These are phyloP conservation scores for Vitis rupestris DNA, from an alignment of 164 flowering plant species.

Conservation along the genomic window DNA sequence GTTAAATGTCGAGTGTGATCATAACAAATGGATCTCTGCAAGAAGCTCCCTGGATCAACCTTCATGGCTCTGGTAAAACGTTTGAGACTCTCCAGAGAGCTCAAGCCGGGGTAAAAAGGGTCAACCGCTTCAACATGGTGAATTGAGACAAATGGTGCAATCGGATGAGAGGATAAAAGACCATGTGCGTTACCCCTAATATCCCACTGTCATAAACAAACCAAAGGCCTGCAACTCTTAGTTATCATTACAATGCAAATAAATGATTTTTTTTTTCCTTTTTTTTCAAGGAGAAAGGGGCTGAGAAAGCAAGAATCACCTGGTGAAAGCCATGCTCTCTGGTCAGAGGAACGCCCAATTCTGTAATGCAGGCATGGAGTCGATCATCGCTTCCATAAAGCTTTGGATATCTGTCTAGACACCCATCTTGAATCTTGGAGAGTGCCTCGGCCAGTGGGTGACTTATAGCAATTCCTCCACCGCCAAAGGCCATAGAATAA, in stretches of 20 bases:
- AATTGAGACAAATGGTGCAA: slow-evolving; percentile 61
- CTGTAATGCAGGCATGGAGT: slow-evolving; percentile 69
- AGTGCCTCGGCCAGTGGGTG: slow-evolving; percentile 54
- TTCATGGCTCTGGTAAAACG: slow-evolving; percentile 51
- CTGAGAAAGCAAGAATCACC: slow-evolving; percentile 24
- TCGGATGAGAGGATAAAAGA: slow-evolving; percentile 57
- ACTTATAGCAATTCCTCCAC: slow-evolving; percentile 66
- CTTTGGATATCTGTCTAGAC: slow-evolving; percentile 58
- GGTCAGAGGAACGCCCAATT: slow-evolving; percentile 58
- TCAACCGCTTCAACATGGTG: slow-evolving; percentile 66
- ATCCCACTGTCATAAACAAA: slow-evolving; percentile 45
- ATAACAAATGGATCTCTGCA: slow-evolving; percentile 65
- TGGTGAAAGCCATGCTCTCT: slow-evolving; percentile 67
- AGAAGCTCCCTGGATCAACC: slow-evolving; percentile 42
- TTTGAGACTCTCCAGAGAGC: slow-evolving; percentile 42
- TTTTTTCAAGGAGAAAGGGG: not conserved
- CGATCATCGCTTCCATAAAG: slow-evolving; percentile 70
- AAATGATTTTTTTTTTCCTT: no score
- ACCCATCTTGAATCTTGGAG: slow-evolving; percentile 44
- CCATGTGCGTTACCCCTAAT: slow-evolving; percentile 61
- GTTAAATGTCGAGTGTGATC: slow-evolving; percentile 39
- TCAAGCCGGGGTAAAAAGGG: slow-evolving; percentile 59
- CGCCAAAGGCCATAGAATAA: slow-evolving; percentile 65
- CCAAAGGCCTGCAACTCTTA: not conserved
- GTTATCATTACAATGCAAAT: no score